Conservation (phyloP, 2,329 filamentous ascomycete genomes). For the Sclerotiophoma versabilis region DNA sequence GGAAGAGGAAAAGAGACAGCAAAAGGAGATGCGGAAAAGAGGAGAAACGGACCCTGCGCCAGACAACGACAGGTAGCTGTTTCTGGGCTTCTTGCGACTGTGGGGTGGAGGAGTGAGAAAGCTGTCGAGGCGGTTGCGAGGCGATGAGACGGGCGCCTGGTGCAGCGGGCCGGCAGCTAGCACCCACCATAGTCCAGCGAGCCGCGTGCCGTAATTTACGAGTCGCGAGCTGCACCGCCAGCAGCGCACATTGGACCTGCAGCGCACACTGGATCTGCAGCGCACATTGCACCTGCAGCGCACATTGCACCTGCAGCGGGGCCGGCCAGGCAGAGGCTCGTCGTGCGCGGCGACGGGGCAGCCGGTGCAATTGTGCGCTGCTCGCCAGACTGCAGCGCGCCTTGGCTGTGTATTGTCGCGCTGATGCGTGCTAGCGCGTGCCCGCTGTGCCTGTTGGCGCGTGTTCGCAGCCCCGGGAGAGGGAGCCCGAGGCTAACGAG, state of each 20-base stretch:
- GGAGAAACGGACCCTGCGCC: slow-evolving; percentile 46
- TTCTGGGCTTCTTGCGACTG: slow-evolving; percentile 34
- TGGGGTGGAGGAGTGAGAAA: slow-evolving; percentile 45
- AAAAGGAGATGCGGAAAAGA: slow-evolving; percentile 48
- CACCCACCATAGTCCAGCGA: slow-evolving; percentile 14
- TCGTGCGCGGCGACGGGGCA: background rate
- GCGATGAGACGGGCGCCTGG: slow-evolving; percentile 11
- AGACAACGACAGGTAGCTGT: slow-evolving; percentile 32
- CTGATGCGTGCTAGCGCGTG: slow-evolving; percentile 17
- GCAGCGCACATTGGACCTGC: background rate
- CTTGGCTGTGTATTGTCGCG: slow-evolving; percentile 17
- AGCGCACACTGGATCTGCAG: background rate
- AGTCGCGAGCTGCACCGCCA: background rate
- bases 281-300: too few species aligned
- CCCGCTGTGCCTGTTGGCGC: background rate
- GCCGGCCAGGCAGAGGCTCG: background rate
- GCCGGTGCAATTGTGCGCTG: slow-evolving; percentile 1
- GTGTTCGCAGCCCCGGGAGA: background rate
- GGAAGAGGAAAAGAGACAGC: slow-evolving; percentile 47
- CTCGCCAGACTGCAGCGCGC: background rate
- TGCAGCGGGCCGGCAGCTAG: slow-evolving; percentile 18
- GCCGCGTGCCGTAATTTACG: slow-evolving; percentile 9
- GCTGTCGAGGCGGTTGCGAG: slow-evolving; percentile 34
- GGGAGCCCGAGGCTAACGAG: slow-evolving; percentile 16
- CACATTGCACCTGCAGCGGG: too few species aligned